phyloP scores from a whole-genome alignment of 495 filamentous ascomycete genomes.

The Penicillium samsonianum region DNA sequence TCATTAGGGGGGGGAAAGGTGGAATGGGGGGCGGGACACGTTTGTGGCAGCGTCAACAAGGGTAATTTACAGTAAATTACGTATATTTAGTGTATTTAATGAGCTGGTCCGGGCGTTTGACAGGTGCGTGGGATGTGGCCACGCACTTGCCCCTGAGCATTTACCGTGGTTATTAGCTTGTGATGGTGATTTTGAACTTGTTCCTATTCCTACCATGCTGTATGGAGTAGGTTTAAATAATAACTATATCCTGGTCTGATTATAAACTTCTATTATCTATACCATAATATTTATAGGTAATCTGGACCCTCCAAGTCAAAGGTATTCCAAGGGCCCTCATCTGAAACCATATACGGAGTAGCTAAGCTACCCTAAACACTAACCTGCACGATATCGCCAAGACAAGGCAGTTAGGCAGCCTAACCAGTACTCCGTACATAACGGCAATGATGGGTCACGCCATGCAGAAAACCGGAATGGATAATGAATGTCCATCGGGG shows the following conservation, averaged over 20 bases:
- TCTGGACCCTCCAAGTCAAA: neutral
- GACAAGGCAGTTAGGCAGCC: neutral
- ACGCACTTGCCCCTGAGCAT: conserved; percentile 5
- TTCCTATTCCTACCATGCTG: neutral
- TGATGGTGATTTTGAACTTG: neutral
- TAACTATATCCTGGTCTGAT: neutral
- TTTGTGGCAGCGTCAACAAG: conserved; percentile 20
- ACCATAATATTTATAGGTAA: neutral
- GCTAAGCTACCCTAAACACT: neutral
- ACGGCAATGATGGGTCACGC: conserved; percentile 2
- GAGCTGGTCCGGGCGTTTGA: conserved; percentile 1
- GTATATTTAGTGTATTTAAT: conserved; percentile 1
- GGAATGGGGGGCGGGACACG: conserved; percentile 29
- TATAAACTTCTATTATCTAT: neutral
- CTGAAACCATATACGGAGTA: neutral
- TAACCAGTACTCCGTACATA: neutral
- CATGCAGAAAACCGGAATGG: conserved; percentile 18
- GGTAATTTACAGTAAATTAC: conserved; percentile 27
- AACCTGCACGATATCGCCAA: neutral
- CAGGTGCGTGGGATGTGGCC: neutral
- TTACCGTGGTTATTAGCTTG: neutral
- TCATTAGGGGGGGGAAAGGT: conserved; percentile 18
- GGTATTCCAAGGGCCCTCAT: neutral
- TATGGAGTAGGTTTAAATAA: neutral
- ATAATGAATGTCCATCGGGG: neutral